These are phyloP conservation scores for Senecio squalidus DNA, from an alignment of 140 eudicot species.

Conservation along the genomic window DNA sequence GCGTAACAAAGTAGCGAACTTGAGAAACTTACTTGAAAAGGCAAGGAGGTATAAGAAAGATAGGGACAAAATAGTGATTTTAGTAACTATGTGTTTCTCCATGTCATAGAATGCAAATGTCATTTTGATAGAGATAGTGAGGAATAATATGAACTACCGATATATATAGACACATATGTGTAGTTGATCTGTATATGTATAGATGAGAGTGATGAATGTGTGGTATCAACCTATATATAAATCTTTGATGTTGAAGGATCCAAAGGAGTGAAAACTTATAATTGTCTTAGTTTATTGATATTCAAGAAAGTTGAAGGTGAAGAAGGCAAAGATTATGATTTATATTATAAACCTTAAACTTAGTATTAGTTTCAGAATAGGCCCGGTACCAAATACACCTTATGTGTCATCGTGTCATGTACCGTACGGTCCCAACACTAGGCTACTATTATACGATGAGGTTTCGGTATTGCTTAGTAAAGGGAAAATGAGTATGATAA, in stretches of 20 bases:
- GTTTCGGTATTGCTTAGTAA: no score
- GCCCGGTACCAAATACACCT: no score
- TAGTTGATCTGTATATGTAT: not conserved
- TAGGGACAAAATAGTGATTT: constrained; percentile 1
- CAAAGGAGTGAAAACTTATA: constrained; percentile 29
- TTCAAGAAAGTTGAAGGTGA: constrained; percentile 14
- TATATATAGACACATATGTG: not conserved
- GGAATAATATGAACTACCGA: constrained; percentile 10
- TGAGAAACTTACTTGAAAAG: constrained; percentile 38
- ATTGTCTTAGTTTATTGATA: constrained; percentile 19
- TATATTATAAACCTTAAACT: constrained; percentile 11
- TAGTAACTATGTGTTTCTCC: constrained; percentile 13
- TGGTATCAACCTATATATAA: constrained; percentile 20
- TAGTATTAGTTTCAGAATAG: no score
- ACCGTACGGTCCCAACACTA: no score
- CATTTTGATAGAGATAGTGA: constrained; percentile 12
- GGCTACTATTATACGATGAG: no score
- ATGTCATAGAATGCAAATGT: constrained; percentile 3
- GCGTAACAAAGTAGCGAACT: not conserved
- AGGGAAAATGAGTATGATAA: no score
- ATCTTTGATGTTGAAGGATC: constrained; percentile 22
- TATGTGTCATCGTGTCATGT: no score
- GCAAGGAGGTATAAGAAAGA: constrained; percentile 31
- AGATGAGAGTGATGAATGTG: constrained; percentile 26
- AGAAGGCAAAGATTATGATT: constrained; percentile 32